Percentiles rank a stretch among this genome's conserved stretches.
Evolutionary conservation across 2,329 filamentous ascomycete species (phyloP).

Genomic region (Zymoseptoria pseudotritici): DNA sequence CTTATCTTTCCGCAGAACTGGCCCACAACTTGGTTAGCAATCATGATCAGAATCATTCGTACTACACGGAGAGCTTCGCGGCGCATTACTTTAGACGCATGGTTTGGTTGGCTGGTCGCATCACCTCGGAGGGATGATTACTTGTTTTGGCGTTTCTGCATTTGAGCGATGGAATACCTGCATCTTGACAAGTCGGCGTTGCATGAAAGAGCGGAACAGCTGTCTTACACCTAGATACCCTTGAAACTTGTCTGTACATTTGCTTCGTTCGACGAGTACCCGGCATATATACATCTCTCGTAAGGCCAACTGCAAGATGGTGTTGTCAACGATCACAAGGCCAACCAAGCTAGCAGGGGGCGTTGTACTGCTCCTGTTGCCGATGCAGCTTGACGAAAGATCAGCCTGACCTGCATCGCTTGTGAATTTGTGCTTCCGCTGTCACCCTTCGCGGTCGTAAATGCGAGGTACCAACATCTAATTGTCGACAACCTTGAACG

Average conservation of each 20-base stretch:
- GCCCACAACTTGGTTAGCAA: slow-evolving; percentile 81
- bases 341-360: background rate
- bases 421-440: background rate
- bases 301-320: background rate
- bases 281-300: background rate
- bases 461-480: background rate
- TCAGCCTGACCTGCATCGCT: background rate
- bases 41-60: slow-evolving; percentile 74
- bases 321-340: background rate
- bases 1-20: slow-evolving; percentile 44
- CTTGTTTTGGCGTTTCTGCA: background rate
- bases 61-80: slow-evolving; percentile 76
- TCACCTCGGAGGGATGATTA: background rate
- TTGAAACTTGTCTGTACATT: background rate
- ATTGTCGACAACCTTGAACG: too few relatives aligned
- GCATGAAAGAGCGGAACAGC: background rate
- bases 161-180: background rate
- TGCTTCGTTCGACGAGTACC: background rate
- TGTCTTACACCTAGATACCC: background rate
- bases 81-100: slow-evolving; percentile 69
- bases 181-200: background rate
- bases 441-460: background rate
- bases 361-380: background rate
- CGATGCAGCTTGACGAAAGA: background rate
- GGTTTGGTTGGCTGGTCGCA: slow-evolving; percentile 34